Evolutionary conservation across 495 filamentous ascomycete genomes (phyloP), one percentile per base, ranked within the genome.

Genomic region (Xylona heveae): DNA sequence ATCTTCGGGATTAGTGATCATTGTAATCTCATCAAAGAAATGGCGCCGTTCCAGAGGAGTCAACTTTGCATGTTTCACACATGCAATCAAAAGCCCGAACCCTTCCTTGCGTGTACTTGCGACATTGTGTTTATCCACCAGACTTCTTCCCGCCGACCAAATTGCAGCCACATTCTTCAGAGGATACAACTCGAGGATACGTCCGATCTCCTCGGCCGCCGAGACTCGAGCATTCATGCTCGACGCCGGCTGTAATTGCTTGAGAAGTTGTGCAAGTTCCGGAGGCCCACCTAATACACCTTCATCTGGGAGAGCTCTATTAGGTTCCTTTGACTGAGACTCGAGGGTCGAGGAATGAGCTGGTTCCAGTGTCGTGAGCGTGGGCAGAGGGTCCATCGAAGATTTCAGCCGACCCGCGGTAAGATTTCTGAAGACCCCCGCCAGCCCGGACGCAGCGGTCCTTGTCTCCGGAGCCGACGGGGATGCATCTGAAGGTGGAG

Each of bases 71-170:
- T 74, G 57, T 34, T 66, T 61, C 25, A 65, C 68, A 44, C 71
- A 80, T 41, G 71, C 64, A 25, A 55, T 61, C 12, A 81, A 52
- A 8, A 81, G 61, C 34, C 62, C 64, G 54, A 68, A 76, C 7
- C 62, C 74, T 6, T 61, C 58, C 32, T 52, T 44, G 9, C 71
- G 58, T 37, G 62, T 64, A 23, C 62, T 54, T 6, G 46, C 43
- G 1, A 66, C 50, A 28, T 72, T 66, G 3, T 54, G 41, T n/a
- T 59, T 44, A 10, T 68, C 56, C 15, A 75, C 60, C 22, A 79
- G 48, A 41, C 79, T 71, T 43, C 68, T 70, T 8, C 58, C 73
- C 15, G 66, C 61, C 28, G 59, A 54, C 68, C 73, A 80, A 24
- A 78, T 67, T 24, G 59, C 58, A 18, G 59, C 48, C 14, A 66